Percentiles rank a stretch among this genome's conserved stretches.
Evolutionary conservation across 2,329 filamentous ascomycete genomes (phyloP).

Genomic region (Coniochaeta sp.): DNA sequence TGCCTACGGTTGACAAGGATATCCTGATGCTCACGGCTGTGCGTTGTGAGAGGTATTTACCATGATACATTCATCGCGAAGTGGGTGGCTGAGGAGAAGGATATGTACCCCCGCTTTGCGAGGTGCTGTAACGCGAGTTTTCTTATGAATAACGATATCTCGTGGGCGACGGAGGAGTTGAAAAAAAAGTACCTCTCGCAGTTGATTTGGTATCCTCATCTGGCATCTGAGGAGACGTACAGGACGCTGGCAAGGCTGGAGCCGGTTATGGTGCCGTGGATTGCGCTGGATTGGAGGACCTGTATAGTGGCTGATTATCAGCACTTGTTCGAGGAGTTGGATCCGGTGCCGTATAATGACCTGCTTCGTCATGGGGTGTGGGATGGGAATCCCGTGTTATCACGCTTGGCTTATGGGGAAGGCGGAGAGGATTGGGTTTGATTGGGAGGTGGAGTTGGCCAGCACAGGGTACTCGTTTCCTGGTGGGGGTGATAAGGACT

Average conservation of each 20-base stretch:
- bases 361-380: neutral
- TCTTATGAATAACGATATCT: slow-evolving; percentile 8
- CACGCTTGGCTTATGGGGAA: neutral
- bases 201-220: slow-evolving; percentile 9
- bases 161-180: slow-evolving; percentile 1
- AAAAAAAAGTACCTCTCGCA: slow-evolving; percentile 1
- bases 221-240: neutral
- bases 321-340: slow-evolving; percentile 2
- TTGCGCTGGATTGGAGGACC: slow-evolving; percentile 5
- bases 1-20: slow-evolving; percentile 27
- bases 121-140: slow-evolving; percentile 3
- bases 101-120: neutral
- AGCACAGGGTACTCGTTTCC: neutral
- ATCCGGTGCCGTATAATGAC: neutral
- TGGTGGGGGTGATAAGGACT: neutral
- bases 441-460: neutral
- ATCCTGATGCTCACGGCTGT: slow-evolving; percentile 25
- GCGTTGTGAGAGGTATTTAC: slow-evolving; percentile 6
- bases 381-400: neutral
- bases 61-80: slow-evolving; percentile 7
- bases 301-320: slow-evolving; percentile 7
- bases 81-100: slow-evolving; percentile 4
- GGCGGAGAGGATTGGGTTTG: neutral
- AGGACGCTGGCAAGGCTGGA: slow-evolving; percentile 1
- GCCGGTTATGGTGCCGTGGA: slow-evolving; percentile 1